These are phyloP conservation scores for Saturnispora gosingensis DNA, from an alignment of 805 yeast species.

Conservation along the genomic window DNA sequence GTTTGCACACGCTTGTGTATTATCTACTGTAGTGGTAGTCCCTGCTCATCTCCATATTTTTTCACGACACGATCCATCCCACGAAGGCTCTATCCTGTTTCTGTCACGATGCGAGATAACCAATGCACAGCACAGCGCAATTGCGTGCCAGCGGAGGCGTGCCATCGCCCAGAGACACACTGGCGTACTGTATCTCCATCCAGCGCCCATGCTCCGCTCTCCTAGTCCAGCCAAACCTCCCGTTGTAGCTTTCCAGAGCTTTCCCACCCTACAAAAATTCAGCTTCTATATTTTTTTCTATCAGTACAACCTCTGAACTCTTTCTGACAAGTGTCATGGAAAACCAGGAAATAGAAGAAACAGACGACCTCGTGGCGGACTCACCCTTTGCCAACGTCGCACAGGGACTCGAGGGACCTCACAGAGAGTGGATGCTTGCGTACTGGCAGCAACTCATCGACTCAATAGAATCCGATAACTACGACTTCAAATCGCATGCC, in stretches of 20 bases:
- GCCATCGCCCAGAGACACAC: background rate
- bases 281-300: background rate
- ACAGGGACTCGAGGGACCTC: conserved; percentile 76
- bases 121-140: too few species aligned
- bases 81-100: background rate
- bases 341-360: background rate
- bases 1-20: background rate
- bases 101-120: too few species aligned
- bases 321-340: background rate
- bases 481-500: conserved; percentile 89
- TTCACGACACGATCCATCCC: background rate
- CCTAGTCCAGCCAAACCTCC: too few species aligned
- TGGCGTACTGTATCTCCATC: background rate
- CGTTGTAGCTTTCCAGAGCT: background rate
- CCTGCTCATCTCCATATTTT: background rate
- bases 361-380: conserved; percentile 14
- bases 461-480: conserved; percentile 77
- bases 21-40: background rate
- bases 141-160: too few species aligned
- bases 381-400: conserved; percentile 63
- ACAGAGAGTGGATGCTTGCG: conserved; percentile 83
- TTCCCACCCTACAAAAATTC: background rate
- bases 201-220: too few species aligned
- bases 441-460: conserved; percentile 97
- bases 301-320: background rate